These are phyloP conservation scores for Metschnikowia baotianmanensis DNA, from an alignment of 805 yeast genomes.

Conservation along the genomic window DNA sequence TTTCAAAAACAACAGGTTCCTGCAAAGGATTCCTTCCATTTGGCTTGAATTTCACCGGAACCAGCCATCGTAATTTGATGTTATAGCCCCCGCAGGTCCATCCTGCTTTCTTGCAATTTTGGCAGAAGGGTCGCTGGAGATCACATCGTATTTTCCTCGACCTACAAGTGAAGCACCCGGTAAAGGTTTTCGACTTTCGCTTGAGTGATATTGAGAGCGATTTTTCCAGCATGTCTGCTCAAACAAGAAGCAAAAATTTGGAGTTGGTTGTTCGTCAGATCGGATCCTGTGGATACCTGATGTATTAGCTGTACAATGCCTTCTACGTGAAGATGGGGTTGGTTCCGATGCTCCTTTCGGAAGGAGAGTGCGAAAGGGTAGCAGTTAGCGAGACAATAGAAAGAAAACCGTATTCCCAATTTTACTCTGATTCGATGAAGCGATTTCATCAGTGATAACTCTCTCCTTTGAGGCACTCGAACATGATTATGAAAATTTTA, in stretches of 20 bases:
- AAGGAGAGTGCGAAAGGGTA: conserved; percentile 10
- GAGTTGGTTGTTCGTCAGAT: background rate
- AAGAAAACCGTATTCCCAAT: background rate
- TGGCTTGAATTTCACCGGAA: conserved; percentile 39
- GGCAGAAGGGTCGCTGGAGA: conserved; percentile 64
- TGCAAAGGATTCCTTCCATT: conserved; percentile 29
- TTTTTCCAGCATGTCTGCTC: background rate
- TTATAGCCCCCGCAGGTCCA: conserved; percentile 79
- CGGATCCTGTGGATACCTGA: background rate
- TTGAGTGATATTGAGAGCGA: conserved; percentile 1
- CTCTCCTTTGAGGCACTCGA: too few relatives aligned
- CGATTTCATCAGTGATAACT: too few relatives aligned
- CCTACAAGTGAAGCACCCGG: conserved; percentile 89
- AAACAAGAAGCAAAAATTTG: background rate
- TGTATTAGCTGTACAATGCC: too few relatives aligned
- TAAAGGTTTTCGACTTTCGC: conserved; percentile 58
- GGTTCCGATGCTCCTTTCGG: background rate
- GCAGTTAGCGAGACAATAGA: conserved; percentile 5
- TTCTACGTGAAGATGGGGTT: background rate
- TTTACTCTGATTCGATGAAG: too few relatives aligned
- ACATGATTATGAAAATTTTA: too few relatives aligned
- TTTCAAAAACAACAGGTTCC: conserved; percentile 30
- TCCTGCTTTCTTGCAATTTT: conserved; percentile 66
- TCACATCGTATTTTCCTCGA: conserved; percentile 81
- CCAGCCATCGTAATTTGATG: conserved; percentile 77